A percentile compares a stretch with the other conserved stretches of the same genome.
Evolutionary conservation across 306 rosid species (phyloP).

Genomic region (Gynostemma pentaphyllum): DNA sequence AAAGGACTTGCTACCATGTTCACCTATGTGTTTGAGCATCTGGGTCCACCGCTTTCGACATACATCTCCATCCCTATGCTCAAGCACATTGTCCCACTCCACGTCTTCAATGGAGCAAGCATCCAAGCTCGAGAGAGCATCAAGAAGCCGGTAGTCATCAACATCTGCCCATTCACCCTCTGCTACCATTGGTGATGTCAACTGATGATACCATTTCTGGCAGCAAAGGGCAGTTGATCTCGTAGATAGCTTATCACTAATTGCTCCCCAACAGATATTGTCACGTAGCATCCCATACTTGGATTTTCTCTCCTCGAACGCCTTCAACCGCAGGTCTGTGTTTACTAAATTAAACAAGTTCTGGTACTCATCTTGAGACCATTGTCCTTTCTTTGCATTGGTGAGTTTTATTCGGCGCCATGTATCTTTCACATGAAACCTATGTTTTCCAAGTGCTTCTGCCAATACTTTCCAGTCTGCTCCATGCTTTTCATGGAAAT

Average conservation of each 20-base stretch:
- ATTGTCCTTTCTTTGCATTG: conserved; percentile 25
- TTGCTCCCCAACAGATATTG: conserved; percentile 69
- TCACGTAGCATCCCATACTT: conserved; percentile 73
- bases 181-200: conserved; percentile 49
- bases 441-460: conserved; percentile 43
- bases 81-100: conserved; percentile 71
- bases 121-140: conserved; percentile 48
- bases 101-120: conserved; percentile 61
- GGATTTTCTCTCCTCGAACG: conserved; percentile 30
- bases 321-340: conserved; percentile 50
- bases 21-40: conserved; percentile 55
- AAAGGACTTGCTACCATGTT: conserved; percentile 41
- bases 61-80: conserved; percentile 52
- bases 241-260: conserved; percentile 33
- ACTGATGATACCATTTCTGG: conserved; percentile 52
- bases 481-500: conserved; percentile 36
- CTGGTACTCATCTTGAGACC: conserved; percentile 72
- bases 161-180: conserved; percentile 49
- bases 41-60: conserved; percentile 76
- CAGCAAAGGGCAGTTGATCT: conserved; percentile 35
- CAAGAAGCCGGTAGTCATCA: conserved; percentile 57
- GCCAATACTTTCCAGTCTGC: conserved; percentile 47
- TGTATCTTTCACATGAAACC: conserved; percentile 57
- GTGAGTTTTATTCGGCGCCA: conserved; percentile 51
- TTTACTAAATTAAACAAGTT: conserved; percentile 61